Evolutionary conservation across 2,329 filamentous ascomycete species (phyloP), one percentile per base, ranked within the genome.

Genomic region (Pestalotiopsis sp.): DNA sequence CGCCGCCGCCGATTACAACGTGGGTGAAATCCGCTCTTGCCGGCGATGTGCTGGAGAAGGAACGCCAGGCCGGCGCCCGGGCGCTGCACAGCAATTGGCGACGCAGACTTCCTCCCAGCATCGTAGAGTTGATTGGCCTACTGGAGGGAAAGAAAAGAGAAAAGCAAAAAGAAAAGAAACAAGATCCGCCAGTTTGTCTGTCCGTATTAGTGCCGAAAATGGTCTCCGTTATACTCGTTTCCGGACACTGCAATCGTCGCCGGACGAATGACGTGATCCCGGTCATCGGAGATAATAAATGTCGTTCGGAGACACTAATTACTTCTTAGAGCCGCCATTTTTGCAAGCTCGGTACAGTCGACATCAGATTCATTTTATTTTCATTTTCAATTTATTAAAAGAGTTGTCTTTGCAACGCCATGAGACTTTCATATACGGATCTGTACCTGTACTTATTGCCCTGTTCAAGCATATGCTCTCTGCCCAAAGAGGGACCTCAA

Each of bases 1-100:
- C 87, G 72, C 88, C 88, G 73, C 84, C 87, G 73, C 88, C 88
- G 67, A 90, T 84, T 71, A 80, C 79, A 62, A 79, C 78, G 73
- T 81, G 78, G 20, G 76, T 79, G 62, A 80, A 81, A 71, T 81
- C 78, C 6, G 76, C 75, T 57, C 68, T 71, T 7, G 61, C 71
- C 2, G 75, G 63, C 36, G 77, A 69, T 38, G 78, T 76, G 52
- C 72, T 73, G n/a, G 74, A 76, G 68, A 80, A 80, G 4, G 68
- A 65, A 59, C 73, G 71, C 36, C 56, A 25, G 31, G 38, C 25
- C 49, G 36, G 25, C n/a, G 36, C 41, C 27, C 49, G 60, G 36
- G 64, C 25, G 56, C 23, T 56, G 20, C 25, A 49, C n/a, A 68
- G 58, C 39, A 63, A 64, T 52, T 61, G 65, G 25, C 62, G 68